These are phyloP conservation scores for Hermanozyma aechmeae DNA, from an alignment of 805 yeast genomes.

Conservation along the genomic window DNA sequence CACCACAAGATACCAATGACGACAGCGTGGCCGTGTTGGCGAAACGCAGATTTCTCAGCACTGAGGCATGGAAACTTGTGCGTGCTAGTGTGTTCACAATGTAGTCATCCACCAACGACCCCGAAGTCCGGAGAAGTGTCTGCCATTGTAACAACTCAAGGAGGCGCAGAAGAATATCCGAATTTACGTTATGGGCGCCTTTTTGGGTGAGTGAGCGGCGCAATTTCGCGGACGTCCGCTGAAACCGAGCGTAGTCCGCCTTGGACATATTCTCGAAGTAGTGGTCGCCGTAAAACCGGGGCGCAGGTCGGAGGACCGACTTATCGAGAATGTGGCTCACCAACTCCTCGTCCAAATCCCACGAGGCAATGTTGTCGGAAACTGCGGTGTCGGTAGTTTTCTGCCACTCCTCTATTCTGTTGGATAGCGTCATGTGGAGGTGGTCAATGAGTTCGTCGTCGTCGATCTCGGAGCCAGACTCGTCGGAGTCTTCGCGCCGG, in stretches of 20 bases:
- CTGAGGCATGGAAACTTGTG: too few relatives aligned
- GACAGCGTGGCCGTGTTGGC: conserved; percentile 12
- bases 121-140: conserved; percentile 6
- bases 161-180: conserved; percentile 7
- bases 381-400: conserved; percentile 5
- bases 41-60: too few relatives aligned
- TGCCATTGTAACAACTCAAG: conserved; percentile 9
- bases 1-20: conserved; percentile 10
- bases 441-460: conserved; percentile 6
- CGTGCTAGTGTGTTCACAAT: conserved; percentile 10
- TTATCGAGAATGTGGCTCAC: conserved; percentile 5
- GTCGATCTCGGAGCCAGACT: too few relatives aligned
- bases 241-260: conserved; percentile 6
- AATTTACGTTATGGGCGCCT: conserved; percentile 4
- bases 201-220: conserved; percentile 6
- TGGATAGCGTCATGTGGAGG: conserved; percentile 6
- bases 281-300: conserved; percentile 9
- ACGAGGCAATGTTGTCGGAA: conserved; percentile 11
- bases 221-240: conserved; percentile 6
- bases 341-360: conserved; percentile 12
- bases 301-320: conserved; percentile 4
- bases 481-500: conserved; percentile 2
- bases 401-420: conserved; percentile 10
- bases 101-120: conserved; percentile 11
- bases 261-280: conserved; percentile 8